Base-by-base conservation (phyloP, 768 basidiomycete species). In the Tulasnella sp. region DNA sequence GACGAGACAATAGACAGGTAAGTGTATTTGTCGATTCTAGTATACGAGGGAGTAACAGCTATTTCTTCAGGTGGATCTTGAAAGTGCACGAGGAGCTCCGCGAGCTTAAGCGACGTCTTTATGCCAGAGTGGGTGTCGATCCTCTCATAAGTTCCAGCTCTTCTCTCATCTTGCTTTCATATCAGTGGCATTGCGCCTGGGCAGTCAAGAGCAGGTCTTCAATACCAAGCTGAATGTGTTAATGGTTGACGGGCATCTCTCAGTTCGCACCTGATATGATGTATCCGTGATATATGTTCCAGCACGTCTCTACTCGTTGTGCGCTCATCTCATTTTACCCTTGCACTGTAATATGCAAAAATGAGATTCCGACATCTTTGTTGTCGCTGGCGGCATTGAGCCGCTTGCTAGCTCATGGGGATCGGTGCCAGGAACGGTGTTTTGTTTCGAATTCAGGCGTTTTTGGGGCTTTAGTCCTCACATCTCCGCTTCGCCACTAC, bases 111-210 rank as follows among this genome's bases (percentile, higher is more conserved):
- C 36, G 19, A 36, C 19, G 11, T 11, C 22, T 70, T 25, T 70
- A 70, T 36, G 5, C 38, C 11, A 34, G 40, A 25, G 69, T 70
- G 69, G n/a, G 69, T 38, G 17, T 12, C 22, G 4, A 31, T 69
- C 25, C 69, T 39, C 14, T 38, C 14, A 36, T 19, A 42, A 14
- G 5, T 34, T 36, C 14, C 37, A 4, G 36, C 1, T 7, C 29
- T 34, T 70, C n/a, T 38, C 69, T 38, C 19, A 29, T 70, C 31
- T 14, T 9, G 29, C 29, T 64, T 25, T 64, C 22, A 34, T 34
- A 64, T 22, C 22, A 70, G 69, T 70, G 69, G 69, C 29, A 34
- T 70, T 70, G 69, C 25, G 69, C 69, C 19, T 70, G 69, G 69
- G 69, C 31, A 38, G 40, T 70, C 5, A 70, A 70, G 34, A 39